Percentiles rank a stretch among this genome's conserved stretches.
Conservation (phyloP, 108 stramenopile species). For the Nitzschia sp. region DNA sequence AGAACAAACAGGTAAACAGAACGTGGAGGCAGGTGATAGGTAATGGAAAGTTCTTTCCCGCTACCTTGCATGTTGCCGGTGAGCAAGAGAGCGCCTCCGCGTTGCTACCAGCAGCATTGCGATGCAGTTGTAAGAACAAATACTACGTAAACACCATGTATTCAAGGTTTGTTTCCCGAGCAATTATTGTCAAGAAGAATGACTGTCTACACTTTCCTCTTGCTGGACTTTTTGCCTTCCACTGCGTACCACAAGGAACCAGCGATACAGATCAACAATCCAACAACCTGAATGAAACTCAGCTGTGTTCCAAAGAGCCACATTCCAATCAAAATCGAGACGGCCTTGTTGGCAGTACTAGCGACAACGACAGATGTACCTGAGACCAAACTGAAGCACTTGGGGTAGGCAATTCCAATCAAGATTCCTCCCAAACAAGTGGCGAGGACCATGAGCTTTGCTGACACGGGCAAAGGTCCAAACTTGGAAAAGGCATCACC, state of each 20-base stretch:
- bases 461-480: constrained; percentile 4
- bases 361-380: constrained; percentile 30
- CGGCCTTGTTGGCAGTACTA: constrained; percentile 29
- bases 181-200: no score
- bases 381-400: constrained; percentile 25
- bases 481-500: constrained; percentile 1
- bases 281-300: constrained; percentile 11
- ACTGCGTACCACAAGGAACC: constrained; percentile 25
- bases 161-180: no score
- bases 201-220: constrained; percentile 4
- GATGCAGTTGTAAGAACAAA: no score
- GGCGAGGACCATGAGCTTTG: constrained; percentile 20
- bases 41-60: no score
- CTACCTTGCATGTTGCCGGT: no score
- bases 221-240: constrained; percentile 18
- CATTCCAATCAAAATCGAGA: constrained; percentile 28
- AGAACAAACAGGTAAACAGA: no score
- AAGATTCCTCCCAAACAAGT: constrained; percentile 26
- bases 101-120: no score
- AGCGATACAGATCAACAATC: constrained; percentile 19
- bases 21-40: no score
- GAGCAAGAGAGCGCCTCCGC: no score
- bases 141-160: no score
- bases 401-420: constrained; percentile 33
- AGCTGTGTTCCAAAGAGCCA: constrained; percentile 23